A percentile compares a stretch with the other conserved stretches of the same genome.
Conservation (phyloP, 805 yeast species). For the Suhomyces prunicola region DNA sequence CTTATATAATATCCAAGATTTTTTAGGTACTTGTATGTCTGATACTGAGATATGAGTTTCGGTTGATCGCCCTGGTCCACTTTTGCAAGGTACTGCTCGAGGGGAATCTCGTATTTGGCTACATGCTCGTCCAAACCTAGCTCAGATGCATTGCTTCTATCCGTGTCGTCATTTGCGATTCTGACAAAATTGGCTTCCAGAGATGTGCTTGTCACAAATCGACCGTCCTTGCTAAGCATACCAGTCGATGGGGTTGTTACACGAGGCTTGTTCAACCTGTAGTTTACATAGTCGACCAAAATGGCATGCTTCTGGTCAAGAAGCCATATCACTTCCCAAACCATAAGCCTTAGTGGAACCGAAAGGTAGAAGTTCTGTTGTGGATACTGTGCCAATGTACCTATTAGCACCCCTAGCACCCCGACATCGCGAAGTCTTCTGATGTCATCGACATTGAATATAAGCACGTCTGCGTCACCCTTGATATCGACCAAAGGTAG, state of each 20-base stretch:
- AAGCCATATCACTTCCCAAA: constrained; percentile 73
- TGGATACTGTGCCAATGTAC: constrained; percentile 85
- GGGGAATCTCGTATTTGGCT: neutral
- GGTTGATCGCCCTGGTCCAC: neutral
- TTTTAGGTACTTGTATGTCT: constrained; percentile 39
- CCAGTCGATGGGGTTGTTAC: neutral
- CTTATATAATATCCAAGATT: constrained; percentile 51
- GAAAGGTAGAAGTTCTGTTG: constrained; percentile 91
- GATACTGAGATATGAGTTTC: constrained; percentile 6
- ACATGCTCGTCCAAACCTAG: neutral
- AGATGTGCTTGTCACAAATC: neutral
- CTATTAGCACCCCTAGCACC: constrained; percentile 73
- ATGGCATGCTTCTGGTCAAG: constrained; percentile 41
- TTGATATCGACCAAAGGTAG: constrained; percentile 16
- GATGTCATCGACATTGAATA: constrained; percentile 58
- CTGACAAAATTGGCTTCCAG: constrained; percentile 4
- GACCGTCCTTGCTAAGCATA: neutral
- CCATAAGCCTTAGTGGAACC: constrained; percentile 68
- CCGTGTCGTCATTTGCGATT: constrained; percentile 2
- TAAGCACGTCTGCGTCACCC: constrained; percentile 36
- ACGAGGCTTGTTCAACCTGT: constrained; percentile 4
- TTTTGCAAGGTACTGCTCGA: neutral
- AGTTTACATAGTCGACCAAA: constrained; percentile 40
- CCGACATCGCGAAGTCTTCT: constrained; percentile 54
- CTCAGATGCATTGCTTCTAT: neutral